phyloP scores from a whole-genome alignment of 2,329 filamentous ascomycete genomes.

The Trichoderma lentiforme region DNA sequence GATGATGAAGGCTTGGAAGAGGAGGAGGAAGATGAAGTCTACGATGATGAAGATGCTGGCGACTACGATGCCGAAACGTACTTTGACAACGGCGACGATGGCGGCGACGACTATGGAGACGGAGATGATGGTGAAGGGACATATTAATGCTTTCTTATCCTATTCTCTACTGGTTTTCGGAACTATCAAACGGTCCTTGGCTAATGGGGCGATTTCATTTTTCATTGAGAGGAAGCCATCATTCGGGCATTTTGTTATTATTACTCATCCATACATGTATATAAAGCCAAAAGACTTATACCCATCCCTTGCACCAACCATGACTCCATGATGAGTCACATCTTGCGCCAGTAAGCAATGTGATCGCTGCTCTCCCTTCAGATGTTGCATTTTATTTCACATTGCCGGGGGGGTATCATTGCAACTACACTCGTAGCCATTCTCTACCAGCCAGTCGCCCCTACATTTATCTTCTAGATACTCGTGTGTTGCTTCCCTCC shows the following conservation, averaged over 20 bases:
- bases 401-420: slow-evolving; percentile 11
- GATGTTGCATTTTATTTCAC: background rate
- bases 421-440: background rate
- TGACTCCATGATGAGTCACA: background rate
- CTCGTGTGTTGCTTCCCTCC: slow-evolving; percentile 4
- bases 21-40: slow-evolving; percentile 48
- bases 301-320: background rate
- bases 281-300: slow-evolving; percentile 5
- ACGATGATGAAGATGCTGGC: slow-evolving; percentile 57
- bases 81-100: slow-evolving; percentile 57
- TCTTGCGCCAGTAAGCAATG: background rate
- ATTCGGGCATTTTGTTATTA: background rate
- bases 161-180: background rate
- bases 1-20: slow-evolving; percentile 48
- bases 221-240: background rate
- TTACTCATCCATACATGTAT: background rate
- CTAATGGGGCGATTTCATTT: background rate
- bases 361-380: background rate
- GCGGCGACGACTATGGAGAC: slow-evolving; percentile 50
- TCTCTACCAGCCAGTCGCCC: background rate
- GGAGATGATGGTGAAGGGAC: slow-evolving; percentile 49
- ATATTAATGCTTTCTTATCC: slow-evolving; percentile 27
- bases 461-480: slow-evolving; percentile 6
- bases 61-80: slow-evolving; percentile 61
- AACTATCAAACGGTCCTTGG: background rate